Conservation (phyloP, 768 basidiomycete genomes). For the Kwoniella dejecticola region DNA sequence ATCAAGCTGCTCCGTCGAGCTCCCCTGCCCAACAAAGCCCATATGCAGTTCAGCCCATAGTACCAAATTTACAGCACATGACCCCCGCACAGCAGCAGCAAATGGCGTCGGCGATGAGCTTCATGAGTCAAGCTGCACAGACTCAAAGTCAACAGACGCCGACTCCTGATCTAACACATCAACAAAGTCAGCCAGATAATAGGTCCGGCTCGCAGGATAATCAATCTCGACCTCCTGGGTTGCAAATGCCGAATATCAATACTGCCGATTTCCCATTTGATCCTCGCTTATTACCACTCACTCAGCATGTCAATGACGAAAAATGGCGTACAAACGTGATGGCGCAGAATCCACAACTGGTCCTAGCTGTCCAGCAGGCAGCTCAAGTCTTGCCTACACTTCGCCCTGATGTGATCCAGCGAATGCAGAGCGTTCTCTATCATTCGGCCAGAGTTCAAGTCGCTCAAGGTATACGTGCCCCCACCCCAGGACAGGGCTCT, state of each 20-base stretch:
- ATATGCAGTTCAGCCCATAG: slow-evolving; percentile 13
- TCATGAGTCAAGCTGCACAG: slow-evolving; percentile 32
- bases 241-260: slow-evolving; percentile 29
- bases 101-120: slow-evolving; percentile 32
- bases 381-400: slow-evolving; percentile 26
- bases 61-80: slow-evolving; percentile 17
- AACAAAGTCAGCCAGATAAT: slow-evolving; percentile 1
- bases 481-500: not conserved
- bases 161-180: not conserved
- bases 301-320: slow-evolving; percentile 27
- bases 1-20: slow-evolving; percentile 12
- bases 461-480: slow-evolving; percentile 8
- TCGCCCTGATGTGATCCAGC: slow-evolving; percentile 29
- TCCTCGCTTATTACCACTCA: slow-evolving; percentile 34
- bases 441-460: slow-evolving; percentile 19
- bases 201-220: not conserved
- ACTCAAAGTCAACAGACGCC: slow-evolving; percentile 17
- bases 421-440: slow-evolving; percentile 38
- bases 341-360: slow-evolving; percentile 32
- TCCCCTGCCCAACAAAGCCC: slow-evolving; percentile 7
- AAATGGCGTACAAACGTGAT: slow-evolving; percentile 32
- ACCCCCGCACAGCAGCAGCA: slow-evolving; percentile 41
- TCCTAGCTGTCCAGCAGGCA: slow-evolving; percentile 28
- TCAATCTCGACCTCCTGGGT: slow-evolving; percentile 16
- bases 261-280: slow-evolving; percentile 53